A percentile compares a stretch with the other conserved stretches of the same genome.
Evolutionary conservation across 1,284 basidiomycete genomes (phyloP).

Genomic region (Rhodotorula mucilaginosa): DNA sequence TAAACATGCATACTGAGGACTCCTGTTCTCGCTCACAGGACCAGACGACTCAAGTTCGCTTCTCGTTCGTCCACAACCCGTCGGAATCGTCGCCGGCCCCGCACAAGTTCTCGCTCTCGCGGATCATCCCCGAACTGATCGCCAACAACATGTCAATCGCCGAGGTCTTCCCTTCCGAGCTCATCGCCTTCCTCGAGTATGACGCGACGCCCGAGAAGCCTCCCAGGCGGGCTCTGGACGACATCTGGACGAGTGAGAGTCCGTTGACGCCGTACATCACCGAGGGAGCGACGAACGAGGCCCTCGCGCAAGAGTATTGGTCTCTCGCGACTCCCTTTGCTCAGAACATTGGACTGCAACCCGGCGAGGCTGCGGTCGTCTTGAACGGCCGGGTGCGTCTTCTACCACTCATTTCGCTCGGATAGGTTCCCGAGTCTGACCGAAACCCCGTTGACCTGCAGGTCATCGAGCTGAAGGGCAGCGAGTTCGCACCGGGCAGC

Average conservation of each 20-base stretch:
- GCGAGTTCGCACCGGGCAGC: slow-evolving; percentile 64
- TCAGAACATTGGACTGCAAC: slow-evolving; percentile 55
- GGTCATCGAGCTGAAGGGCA: slow-evolving; percentile 63
- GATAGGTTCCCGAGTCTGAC: background rate
- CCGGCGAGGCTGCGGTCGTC: slow-evolving; percentile 64
- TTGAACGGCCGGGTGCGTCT: slow-evolving; percentile 73
- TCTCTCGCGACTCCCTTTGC: slow-evolving; percentile 24
- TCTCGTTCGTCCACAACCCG: slow-evolving; percentile 31
- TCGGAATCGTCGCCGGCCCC: background rate
- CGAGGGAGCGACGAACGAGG: slow-evolving; percentile 4
- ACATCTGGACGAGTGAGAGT: slow-evolving; percentile 20
- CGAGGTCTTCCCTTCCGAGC: slow-evolving; percentile 27
- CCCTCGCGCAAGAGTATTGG: slow-evolving; percentile 1
- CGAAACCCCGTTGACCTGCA: slow-evolving; percentile 42
- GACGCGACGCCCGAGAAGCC: slow-evolving; percentile 9
- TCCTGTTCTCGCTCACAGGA: slow-evolving; percentile 15
- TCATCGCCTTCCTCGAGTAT: slow-evolving; percentile 20
- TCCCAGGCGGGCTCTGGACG: slow-evolving; percentile 20
- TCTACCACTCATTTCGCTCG: background rate
- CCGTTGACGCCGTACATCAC: slow-evolving; percentile 26
- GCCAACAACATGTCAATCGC: background rate
- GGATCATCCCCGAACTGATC: slow-evolving; percentile 19
- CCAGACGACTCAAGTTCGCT: slow-evolving; percentile 22
- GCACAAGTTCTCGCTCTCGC: slow-evolving; percentile 17
- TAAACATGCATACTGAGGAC: slow-evolving; percentile 6